Evolutionary conservation across 1,139 yeast genomes (phyloP).

Genomic region (Magnusiomyces magnusii): DNA sequence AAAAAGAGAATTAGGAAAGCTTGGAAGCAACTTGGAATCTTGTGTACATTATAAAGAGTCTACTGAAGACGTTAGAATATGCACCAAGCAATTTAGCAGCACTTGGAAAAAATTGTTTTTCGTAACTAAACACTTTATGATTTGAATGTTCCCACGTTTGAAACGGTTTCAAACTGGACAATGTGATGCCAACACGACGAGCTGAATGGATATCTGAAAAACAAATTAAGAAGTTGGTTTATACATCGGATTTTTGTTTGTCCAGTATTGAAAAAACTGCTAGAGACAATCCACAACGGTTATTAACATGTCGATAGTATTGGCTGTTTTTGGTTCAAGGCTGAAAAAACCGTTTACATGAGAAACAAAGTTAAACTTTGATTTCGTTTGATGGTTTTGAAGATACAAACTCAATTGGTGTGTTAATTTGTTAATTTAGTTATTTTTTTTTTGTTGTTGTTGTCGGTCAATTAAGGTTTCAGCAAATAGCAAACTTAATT

Average conservation of each 20-base stretch:
- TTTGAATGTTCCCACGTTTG: conserved; percentile 32
- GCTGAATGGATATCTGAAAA: conserved; percentile 51
- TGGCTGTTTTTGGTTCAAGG: conserved; percentile 44
- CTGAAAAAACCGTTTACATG: conserved; percentile 32
- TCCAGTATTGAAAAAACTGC: conserved; percentile 77
- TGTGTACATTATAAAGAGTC: conserved; percentile 56
- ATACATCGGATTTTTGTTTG: conserved; percentile 87
- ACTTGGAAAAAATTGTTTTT: conserved; percentile 38
- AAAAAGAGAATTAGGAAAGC: conserved; percentile 15
- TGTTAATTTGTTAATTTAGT: too few relatives aligned
- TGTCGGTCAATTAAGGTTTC: too few relatives aligned
- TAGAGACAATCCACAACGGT: conserved; percentile 49
- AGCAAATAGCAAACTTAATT: too few relatives aligned
- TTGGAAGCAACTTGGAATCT: conserved; percentile 35
- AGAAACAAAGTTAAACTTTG: conserved; percentile 43
- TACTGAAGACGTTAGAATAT: conserved; percentile 48
- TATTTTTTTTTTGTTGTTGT: too few relatives aligned
- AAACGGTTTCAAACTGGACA: conserved; percentile 47
- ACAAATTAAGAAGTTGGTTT: conserved; percentile 44
- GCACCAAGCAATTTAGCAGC: conserved; percentile 47
- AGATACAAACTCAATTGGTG: too few relatives aligned
- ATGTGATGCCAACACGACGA: conserved; percentile 40
- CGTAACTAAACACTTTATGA: conserved; percentile 39
- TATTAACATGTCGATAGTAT: conserved; percentile 59
- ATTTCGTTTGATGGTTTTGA: too few relatives aligned